phyloP scores from a whole-genome alignment of 164 flowering plant genomes.

The Hamamelis virginiana region DNA sequence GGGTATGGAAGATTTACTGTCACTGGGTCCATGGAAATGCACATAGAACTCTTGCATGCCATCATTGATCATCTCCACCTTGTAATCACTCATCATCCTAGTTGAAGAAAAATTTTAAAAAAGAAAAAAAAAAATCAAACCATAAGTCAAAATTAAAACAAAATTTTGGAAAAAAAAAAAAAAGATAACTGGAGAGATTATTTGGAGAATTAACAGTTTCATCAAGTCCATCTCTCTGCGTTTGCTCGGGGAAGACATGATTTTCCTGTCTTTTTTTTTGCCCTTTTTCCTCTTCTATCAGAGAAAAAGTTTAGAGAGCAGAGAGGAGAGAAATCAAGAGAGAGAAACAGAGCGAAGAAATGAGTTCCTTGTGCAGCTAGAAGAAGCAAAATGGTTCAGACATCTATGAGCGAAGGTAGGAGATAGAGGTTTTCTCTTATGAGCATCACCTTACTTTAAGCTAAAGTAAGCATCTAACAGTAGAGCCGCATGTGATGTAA shows the following conservation, averaged over 20 bases:
- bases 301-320: neutral
- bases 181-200: neutral
- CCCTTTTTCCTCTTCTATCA: neutral
- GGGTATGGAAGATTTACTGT: slow-evolving; percentile 54
- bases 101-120: neutral
- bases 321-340: slow-evolving; percentile 11
- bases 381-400: slow-evolving; percentile 10
- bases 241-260: slow-evolving; percentile 84
- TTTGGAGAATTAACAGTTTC: slow-evolving; percentile 50
- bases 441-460: too few species aligned
- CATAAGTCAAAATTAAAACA: too few species aligned
- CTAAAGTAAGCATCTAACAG: too few species aligned
- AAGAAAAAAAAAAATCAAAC: neutral
- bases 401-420: slow-evolving; percentile 13
- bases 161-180: slow-evolving; percentile 3
- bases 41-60: slow-evolving; percentile 93
- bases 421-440: too few species aligned
- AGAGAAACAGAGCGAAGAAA: slow-evolving; percentile 2
- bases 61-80: slow-evolving; percentile 92
- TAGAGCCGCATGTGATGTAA: too few species aligned
- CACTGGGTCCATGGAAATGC: slow-evolving; percentile 82
- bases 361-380: slow-evolving; percentile 11
- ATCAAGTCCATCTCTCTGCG: slow-evolving; percentile 79
- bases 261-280: slow-evolving; percentile 14
- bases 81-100: slow-evolving; percentile 79